Evolutionary conservation across 2,329 filamentous ascomycete genomes (phyloP).

Genomic region (Colletotrichum graminicola): DNA sequence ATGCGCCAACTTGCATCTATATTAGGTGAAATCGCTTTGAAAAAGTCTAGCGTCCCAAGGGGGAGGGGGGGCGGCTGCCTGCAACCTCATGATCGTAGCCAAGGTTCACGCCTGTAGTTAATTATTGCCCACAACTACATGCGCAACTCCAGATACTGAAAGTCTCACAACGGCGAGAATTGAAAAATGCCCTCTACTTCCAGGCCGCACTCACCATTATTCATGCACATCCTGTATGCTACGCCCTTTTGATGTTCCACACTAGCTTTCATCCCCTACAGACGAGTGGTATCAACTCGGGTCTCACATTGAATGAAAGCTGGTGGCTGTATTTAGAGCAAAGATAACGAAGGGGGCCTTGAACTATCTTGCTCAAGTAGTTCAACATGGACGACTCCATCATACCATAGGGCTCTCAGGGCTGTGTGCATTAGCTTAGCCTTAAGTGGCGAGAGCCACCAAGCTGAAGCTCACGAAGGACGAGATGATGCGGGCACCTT

Average conservation of each 20-base stretch:
- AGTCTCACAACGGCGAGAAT: background rate
- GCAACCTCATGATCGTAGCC: background rate
- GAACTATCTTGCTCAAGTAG: background rate
- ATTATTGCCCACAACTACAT: background rate
- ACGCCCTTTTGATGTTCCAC: background rate
- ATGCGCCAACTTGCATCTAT: background rate
- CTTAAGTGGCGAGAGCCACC: slow-evolving; percentile 4
- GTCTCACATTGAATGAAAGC: background rate
- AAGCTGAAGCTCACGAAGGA: slow-evolving; percentile 1
- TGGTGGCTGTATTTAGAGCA: background rate
- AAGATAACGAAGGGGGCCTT: background rate
- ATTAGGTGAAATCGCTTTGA: background rate
- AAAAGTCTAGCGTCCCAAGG: background rate
- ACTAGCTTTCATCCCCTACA: background rate
- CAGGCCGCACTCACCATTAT: background rate
- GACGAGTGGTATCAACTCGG: background rate
- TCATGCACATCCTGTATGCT: too few relatives aligned
- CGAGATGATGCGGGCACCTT: slow-evolving; percentile 4
- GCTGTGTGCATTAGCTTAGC: background rate
- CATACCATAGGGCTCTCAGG: too few relatives aligned
- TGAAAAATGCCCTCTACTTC: background rate
- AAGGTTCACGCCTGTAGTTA: background rate
- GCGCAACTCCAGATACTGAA: background rate
- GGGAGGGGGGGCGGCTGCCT: too few relatives aligned
- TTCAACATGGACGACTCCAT: background rate